Conservation (phyloP, 2,329 filamentous ascomycete genomes). For the Emmonsia crescens region DNA sequence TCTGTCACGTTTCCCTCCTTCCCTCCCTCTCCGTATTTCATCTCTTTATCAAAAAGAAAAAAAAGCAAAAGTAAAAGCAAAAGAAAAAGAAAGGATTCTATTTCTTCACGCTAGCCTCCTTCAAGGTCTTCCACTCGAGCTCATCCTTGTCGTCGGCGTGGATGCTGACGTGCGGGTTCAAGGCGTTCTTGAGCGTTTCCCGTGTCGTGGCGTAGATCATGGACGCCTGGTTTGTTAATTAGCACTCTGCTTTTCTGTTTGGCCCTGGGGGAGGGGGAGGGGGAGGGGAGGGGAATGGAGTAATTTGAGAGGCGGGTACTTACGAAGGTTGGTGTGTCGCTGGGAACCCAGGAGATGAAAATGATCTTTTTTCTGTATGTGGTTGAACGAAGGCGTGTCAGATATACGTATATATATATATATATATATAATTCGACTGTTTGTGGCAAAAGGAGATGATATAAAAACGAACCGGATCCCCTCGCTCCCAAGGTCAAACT, state of each 20-base stretch:
- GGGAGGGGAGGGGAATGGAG: too few species aligned
- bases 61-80: neutral
- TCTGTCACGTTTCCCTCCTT: too few species aligned
- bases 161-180: slow-evolving; percentile 33
- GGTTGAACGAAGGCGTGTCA: neutral
- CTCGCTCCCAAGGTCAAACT: slow-evolving; percentile 37
- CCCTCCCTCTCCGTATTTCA: neutral
- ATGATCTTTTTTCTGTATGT: slow-evolving; percentile 38
- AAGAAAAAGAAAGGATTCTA: neutral
- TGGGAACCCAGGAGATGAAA: slow-evolving; percentile 41
- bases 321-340: slow-evolving; percentile 31
- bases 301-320: slow-evolving; percentile 16
- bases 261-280: too few species aligned
- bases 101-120: slow-evolving; percentile 18
- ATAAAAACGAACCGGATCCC: slow-evolving; percentile 25
- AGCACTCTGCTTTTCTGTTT: too few species aligned
- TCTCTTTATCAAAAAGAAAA: neutral
- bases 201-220: slow-evolving; percentile 43
- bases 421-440: slow-evolving; percentile 7
- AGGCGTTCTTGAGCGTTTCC: slow-evolving; percentile 39
- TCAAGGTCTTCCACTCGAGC: slow-evolving; percentile 33
- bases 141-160: slow-evolving; percentile 33
- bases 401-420: slow-evolving; percentile 7
- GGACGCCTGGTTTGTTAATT: slow-evolving; percentile 25
- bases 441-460: neutral